Evolutionary conservation across 139 green algal genomes (phyloP).

Genomic region (Chlamydomonas asymmetrica): DNA sequence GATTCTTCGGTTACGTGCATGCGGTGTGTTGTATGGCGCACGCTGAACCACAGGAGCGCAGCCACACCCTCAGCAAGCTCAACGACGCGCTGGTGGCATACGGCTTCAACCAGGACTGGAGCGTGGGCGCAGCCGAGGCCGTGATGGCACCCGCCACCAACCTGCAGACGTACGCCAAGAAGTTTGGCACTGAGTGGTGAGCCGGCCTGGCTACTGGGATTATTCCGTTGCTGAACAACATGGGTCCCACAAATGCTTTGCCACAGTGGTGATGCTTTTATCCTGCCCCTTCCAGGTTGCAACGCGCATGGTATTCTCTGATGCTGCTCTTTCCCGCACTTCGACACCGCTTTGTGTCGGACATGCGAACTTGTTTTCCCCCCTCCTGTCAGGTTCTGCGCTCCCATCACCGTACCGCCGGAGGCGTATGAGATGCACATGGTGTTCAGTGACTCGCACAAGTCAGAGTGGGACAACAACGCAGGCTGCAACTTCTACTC

Average conservation of each 20-base stretch:
- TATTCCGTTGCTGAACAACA: neutral
- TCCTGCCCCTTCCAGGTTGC: neutral
- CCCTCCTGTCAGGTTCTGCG: neutral
- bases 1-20: neutral
- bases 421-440: conserved; percentile 50
- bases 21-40: neutral
- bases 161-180: neutral
- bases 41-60: neutral
- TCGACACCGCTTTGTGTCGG: no score
- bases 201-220: neutral
- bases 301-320: neutral
- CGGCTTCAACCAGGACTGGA: conserved; percentile 24
- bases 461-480: conserved; percentile 40
- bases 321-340: no score
- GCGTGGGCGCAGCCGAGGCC: neutral
- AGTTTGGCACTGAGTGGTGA: neutral
- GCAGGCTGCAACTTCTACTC: conserved; percentile 39
- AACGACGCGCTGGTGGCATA: neutral
- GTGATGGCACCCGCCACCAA: neutral
- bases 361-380: no score
- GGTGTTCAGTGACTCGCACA: conserved; percentile 30
- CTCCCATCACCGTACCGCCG: conserved; percentile 21
- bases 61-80: neutral
- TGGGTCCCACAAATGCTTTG: neutral
- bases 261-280: no score